These are phyloP conservation scores for Amniculicola lignicola DNA, from an alignment of 495 filamentous ascomycete genomes.

Conservation along the genomic window DNA sequence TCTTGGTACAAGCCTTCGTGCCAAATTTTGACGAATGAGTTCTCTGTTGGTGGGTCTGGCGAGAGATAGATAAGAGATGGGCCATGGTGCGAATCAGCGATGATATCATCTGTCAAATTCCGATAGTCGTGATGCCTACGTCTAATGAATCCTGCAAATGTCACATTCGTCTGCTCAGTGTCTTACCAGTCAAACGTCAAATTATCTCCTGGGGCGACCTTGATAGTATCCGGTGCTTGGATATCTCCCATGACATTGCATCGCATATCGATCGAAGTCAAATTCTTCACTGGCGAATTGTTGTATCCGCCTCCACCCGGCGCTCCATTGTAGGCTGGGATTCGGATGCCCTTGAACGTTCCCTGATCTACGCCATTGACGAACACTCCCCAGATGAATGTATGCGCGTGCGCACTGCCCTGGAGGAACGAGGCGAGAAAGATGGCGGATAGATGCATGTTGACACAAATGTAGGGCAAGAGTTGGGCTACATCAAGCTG, in stretches of 20 bases:
- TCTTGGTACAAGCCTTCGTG: slow-evolving; percentile 20
- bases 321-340: slow-evolving; percentile 43
- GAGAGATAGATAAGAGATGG: slow-evolving; percentile 24
- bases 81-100: slow-evolving; percentile 20
- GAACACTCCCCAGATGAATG: slow-evolving; percentile 27
- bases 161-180: no score
- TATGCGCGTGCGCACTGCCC: slow-evolving; percentile 9
- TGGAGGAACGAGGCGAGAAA: slow-evolving; percentile 1
- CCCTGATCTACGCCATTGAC: slow-evolving; percentile 32
- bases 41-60: slow-evolving; percentile 34
- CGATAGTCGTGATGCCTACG: slow-evolving; percentile 19
- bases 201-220: slow-evolving; percentile 25
- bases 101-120: slow-evolving; percentile 24
- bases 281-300: slow-evolving; percentile 37
- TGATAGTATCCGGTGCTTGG: slow-evolving; percentile 24
- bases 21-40: slow-evolving; percentile 31
- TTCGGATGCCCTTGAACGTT: slow-evolving; percentile 36
- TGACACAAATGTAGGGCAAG: background rate
- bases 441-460: slow-evolving; percentile 2
- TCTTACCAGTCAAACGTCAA: slow-evolving; percentile 31
- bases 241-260: slow-evolving; percentile 30
- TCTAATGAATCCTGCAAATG: background rate
- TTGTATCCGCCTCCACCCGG: slow-evolving; percentile 37
- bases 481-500: background rate
- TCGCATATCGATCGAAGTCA: slow-evolving; percentile 28